A percentile compares a stretch with the other conserved stretches of the same genome.
Evolutionary conservation across 768 basidiomycete genomes (phyloP).

Genomic region (Rickenella mellea): DNA sequence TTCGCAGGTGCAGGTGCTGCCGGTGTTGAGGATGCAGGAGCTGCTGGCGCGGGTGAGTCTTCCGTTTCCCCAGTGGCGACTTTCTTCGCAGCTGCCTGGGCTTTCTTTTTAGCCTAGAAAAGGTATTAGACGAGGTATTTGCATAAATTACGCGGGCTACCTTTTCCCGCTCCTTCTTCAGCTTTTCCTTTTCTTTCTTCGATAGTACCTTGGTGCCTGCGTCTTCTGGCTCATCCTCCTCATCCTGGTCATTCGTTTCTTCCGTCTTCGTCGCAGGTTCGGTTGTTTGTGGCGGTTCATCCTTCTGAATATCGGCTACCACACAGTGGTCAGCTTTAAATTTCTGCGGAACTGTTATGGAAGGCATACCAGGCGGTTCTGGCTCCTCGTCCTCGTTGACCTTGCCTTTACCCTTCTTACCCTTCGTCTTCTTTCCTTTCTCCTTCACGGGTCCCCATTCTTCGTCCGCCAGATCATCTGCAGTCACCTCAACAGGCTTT

Average conservation of each 20-base stretch:
- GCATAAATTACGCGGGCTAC: constrained; percentile 24
- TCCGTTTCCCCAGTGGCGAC: constrained; percentile 16
- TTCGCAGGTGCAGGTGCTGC: constrained; percentile 24
- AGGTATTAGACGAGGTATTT: constrained; percentile 7
- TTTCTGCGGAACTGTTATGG: not conserved
- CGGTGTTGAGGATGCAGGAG: constrained; percentile 20
- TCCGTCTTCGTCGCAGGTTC: constrained; percentile 10
- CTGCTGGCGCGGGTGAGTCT: constrained; percentile 10
- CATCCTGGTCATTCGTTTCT: constrained; percentile 25
- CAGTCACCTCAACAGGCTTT: constrained; percentile 22
- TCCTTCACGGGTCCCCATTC: constrained; percentile 27
- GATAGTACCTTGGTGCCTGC: constrained; percentile 61
- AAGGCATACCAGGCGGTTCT: constrained; percentile 11
- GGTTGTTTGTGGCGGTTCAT: constrained; percentile 7
- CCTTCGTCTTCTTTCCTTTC: constrained; percentile 25
- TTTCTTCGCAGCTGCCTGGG: constrained; percentile 84
- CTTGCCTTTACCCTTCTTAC: constrained; percentile 34
- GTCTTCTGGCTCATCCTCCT: constrained; percentile 41
- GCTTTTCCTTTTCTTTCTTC: constrained; percentile 94
- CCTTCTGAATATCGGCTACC: not conserved
- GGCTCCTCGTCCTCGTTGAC: constrained; percentile 29
- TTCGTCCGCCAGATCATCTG: constrained; percentile 39
- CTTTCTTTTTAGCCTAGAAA: constrained; percentile 85
- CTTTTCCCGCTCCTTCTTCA: constrained; percentile 98
- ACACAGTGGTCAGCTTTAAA: not conserved